phyloP scores from a whole-genome alignment of 2,329 filamentous ascomycete genomes.

The Clonostachys chloroleuca region DNA sequence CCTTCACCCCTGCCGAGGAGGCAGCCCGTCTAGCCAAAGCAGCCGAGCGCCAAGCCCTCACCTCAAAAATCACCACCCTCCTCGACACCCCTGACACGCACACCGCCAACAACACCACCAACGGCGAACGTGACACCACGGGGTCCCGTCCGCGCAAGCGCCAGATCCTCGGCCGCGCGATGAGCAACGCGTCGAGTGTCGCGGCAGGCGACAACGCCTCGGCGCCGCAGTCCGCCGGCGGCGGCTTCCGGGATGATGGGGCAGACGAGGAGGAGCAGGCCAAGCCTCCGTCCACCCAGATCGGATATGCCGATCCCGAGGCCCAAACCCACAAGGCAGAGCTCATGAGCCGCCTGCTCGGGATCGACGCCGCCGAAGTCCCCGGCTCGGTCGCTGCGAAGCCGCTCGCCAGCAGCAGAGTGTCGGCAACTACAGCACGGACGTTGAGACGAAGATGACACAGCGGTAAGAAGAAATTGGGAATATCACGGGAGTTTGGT shows the following conservation, averaged over 20 bases:
- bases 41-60: constrained; percentile 33
- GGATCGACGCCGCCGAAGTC: constrained; percentile 4
- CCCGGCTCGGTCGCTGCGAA: not conserved
- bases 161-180: constrained; percentile 51
- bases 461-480: not conserved
- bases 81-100: constrained; percentile 21
- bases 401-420: not conserved
- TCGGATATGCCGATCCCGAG: constrained; percentile 48
- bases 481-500: not conserved
- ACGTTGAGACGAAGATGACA: not conserved
- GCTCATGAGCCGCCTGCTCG: constrained; percentile 39
- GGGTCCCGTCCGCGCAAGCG: constrained; percentile 29
- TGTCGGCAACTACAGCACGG: not conserved
- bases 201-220: constrained; percentile 20
- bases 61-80: constrained; percentile 36
- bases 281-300: constrained; percentile 43
- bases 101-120: constrained; percentile 6
- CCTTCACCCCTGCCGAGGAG: constrained; percentile 2
- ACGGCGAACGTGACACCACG: constrained; percentile 1
- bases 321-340: constrained; percentile 35
- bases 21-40: constrained; percentile 13
- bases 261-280: constrained; percentile 5
- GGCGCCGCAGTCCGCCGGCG: constrained; percentile 3
- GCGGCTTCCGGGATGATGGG: constrained; percentile 2
- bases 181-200: constrained; percentile 53